Conservation (phyloP, 345 rosid species). For the Ailanthus altissimus region DNA sequence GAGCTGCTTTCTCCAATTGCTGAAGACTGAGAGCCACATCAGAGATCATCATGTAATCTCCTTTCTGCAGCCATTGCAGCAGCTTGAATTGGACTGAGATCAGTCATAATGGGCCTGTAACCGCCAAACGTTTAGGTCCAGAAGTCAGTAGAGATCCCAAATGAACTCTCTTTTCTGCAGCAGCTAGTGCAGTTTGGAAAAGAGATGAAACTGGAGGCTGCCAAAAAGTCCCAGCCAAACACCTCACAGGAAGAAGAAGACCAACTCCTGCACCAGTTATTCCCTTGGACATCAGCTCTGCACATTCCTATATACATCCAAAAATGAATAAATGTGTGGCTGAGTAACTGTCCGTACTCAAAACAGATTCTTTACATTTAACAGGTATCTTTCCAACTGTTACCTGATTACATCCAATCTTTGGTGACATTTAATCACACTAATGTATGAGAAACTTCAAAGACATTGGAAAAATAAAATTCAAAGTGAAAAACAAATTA, state of each 20-base stretch:
- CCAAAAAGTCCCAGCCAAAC: slow-evolving; percentile 73
- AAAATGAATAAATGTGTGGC: not conserved
- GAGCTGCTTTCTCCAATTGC: slow-evolving; percentile 47
- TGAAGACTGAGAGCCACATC: slow-evolving; percentile 73
- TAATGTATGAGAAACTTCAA: not conserved
- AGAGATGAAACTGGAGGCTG: slow-evolving; percentile 73
- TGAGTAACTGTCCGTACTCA: not conserved
- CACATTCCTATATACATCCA: slow-evolving; percentile 66
- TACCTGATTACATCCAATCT: not conserved
- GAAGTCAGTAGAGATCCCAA: slow-evolving; percentile 62
- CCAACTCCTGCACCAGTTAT: slow-evolving; percentile 73
- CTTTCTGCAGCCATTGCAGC: slow-evolving; percentile 99
- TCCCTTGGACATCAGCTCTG: slow-evolving; percentile 73
- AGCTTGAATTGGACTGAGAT: slow-evolving; percentile 87
- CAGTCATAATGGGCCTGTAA: slow-evolving; percentile 68
- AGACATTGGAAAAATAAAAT: slow-evolving; percentile 7
- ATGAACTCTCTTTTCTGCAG: slow-evolving; percentile 76
- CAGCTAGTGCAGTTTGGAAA: slow-evolving; percentile 53
- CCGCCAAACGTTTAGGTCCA: slow-evolving; percentile 85
- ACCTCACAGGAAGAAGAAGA: slow-evolving; percentile 76
- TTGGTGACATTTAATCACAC: not conserved
- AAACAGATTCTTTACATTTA: slow-evolving; percentile 7
- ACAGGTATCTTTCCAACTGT: not conserved
- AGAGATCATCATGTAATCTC: slow-evolving; percentile 75
- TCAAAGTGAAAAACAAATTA: not conserved